Percentiles rank a stretch among this genome's conserved stretches.
Conservation (phyloP, 1,139 yeast species). For the Hyphopichia burtonii region DNA sequence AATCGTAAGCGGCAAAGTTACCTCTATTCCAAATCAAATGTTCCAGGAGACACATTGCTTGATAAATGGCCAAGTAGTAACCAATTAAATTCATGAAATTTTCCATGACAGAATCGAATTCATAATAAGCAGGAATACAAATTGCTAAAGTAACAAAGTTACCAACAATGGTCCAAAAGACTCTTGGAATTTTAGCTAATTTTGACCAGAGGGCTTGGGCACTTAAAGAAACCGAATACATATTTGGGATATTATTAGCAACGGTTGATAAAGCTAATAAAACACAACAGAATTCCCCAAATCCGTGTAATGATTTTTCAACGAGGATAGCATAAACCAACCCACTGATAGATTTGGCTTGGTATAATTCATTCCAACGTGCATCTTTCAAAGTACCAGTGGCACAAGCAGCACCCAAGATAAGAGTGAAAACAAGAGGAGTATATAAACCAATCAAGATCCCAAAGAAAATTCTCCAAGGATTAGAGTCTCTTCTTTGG, state of each 20-base stretch:
- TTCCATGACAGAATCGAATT: constrained; percentile 69
- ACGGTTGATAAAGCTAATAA: constrained; percentile 78
- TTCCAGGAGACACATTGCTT: constrained; percentile 68
- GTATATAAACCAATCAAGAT: constrained; percentile 61
- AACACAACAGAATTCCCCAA: constrained; percentile 89
- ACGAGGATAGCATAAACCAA: constrained; percentile 76
- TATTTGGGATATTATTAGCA: constrained; percentile 88
- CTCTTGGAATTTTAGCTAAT: constrained; percentile 72
- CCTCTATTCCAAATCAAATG: constrained; percentile 76
- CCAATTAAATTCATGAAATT: constrained; percentile 89
- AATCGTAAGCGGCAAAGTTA: constrained; percentile 57
- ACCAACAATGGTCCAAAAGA: constrained; percentile 76
- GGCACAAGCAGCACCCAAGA: constrained; percentile 85
- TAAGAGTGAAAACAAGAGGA: constrained; percentile 73
- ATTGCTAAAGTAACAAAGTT: constrained; percentile 78
- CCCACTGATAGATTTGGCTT: constrained; percentile 70
- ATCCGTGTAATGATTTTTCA: constrained; percentile 76
- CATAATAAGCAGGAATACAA: constrained; percentile 82
- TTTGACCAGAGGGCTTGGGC: constrained; percentile 82
- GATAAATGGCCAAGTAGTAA: constrained; percentile 87
- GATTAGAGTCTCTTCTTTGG: constrained; percentile 63
- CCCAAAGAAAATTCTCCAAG: constrained; percentile 58
- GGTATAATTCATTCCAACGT: constrained; percentile 53
- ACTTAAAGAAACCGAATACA: constrained; percentile 84
- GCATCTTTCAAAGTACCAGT: constrained; percentile 54